A percentile compares a stretch with the other conserved stretches of the same genome.
These are phyloP conservation scores for Castanopsis chinensis DNA, from an alignment of 306 rosid genomes.

Conservation along the genomic window DNA sequence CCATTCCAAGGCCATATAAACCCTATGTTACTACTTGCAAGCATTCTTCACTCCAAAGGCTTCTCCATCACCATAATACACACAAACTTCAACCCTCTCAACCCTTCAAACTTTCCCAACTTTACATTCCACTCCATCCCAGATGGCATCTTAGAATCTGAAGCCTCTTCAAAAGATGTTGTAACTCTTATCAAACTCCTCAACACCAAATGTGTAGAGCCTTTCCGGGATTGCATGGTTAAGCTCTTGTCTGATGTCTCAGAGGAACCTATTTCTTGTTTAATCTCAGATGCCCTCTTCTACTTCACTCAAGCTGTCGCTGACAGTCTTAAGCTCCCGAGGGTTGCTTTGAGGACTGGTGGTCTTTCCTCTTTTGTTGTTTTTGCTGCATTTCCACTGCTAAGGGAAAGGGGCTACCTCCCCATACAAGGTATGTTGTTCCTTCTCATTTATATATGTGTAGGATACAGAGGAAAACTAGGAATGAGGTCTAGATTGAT, in stretches of 20 bases:
- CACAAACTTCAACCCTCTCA: conserved; percentile 45
- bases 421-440: conserved; percentile 31
- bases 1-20: conserved; percentile 55
- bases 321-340: conserved; percentile 32
- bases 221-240: conserved; percentile 28
- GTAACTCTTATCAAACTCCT: background rate
- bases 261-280: conserved; percentile 44
- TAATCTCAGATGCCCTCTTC: conserved; percentile 43
- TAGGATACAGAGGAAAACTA: background rate
- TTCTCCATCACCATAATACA: conserved; percentile 44
- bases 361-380: conserved; percentile 27
- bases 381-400: conserved; percentile 35
- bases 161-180: conserved; percentile 16
- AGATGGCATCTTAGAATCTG: conserved; percentile 8
- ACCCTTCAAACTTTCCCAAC: conserved; percentile 45
- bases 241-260: conserved; percentile 14
- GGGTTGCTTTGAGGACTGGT: conserved; percentile 38
- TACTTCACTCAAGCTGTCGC: conserved; percentile 44
- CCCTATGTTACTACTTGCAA: conserved; percentile 58
- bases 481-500: too few relatives aligned
- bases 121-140: conserved; percentile 40
- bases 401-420: conserved; percentile 36
- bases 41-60: conserved; percentile 45
- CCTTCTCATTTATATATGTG: background rate
- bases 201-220: conserved; percentile 14